Evolutionary conservation across 2,329 filamentous ascomycete genomes (phyloP).

Genomic region (Cladosporium sp.): DNA sequence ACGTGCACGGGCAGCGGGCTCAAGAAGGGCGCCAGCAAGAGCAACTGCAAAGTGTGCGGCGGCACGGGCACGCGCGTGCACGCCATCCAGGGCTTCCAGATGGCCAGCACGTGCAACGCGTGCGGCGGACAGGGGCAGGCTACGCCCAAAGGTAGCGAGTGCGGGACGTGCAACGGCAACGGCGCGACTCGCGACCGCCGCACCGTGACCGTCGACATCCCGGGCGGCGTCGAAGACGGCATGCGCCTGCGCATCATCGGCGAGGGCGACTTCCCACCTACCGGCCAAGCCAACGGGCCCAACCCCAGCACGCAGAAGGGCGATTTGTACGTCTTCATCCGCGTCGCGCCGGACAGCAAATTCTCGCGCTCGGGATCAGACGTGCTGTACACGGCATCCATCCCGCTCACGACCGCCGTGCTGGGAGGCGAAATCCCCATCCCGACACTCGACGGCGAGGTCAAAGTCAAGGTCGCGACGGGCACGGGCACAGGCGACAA

Average conservation of each 20-base stretch:
- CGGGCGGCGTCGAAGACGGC: conserved; percentile 91
- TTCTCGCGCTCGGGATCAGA: conserved; percentile 86
- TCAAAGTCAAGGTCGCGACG: conserved; percentile 85
- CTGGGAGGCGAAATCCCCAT: conserved; percentile 86
- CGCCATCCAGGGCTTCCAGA: conserved; percentile 90
- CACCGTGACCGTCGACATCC: conserved; percentile 85
- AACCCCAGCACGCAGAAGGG: conserved; percentile 66
- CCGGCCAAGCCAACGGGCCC: conserved; percentile 63
- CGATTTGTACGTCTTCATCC: conserved; percentile 87
- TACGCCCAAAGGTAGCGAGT: conserved; percentile 77
- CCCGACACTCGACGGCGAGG: conserved; percentile 84
- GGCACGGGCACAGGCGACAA: conserved; percentile 91
- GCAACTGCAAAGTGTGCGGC: conserved; percentile 73
- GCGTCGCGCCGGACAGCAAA: conserved; percentile 82
- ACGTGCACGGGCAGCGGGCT: conserved; percentile 81
- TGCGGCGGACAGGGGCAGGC: conserved; percentile 76
- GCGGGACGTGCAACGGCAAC: conserved; percentile 72
- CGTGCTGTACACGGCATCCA: conserved; percentile 84
- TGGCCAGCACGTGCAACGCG: conserved; percentile 80
- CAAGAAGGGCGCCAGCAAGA: conserved; percentile 72
- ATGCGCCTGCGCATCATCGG: conserved; percentile 84
- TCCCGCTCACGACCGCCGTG: conserved; percentile 88
- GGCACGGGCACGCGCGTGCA: conserved; percentile 85
- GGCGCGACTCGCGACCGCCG: conserved; percentile 81
- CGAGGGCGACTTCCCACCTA: conserved; percentile 81